A percentile compares a stretch with the other conserved stretches of the same genome.
phyloP scores from a whole-genome alignment of 495 filamentous ascomycete species.

The Trichodelitschia bisporula region DNA sequence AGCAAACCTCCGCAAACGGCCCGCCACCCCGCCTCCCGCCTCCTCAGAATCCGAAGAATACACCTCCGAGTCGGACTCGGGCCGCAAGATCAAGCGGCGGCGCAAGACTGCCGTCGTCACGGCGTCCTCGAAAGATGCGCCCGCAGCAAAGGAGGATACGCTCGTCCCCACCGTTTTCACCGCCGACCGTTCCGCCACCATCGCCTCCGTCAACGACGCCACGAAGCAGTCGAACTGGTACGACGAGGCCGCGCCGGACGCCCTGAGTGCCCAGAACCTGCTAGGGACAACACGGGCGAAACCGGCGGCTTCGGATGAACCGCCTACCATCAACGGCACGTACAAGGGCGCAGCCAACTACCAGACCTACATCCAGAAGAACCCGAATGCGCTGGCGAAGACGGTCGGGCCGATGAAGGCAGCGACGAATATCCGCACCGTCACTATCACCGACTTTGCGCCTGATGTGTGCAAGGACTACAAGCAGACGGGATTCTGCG shows the following conservation, averaged over 20 bases:
- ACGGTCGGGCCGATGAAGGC: conserved; percentile 76
- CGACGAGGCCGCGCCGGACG: conserved; percentile 32
- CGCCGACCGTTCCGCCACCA: conserved; percentile 29
- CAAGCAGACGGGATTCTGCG: conserved; percentile 69
- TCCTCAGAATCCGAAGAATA: conserved; percentile 27
- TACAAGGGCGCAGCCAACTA: conserved; percentile 57
- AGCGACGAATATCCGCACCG: conserved; percentile 70
- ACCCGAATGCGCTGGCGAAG: too few species aligned
- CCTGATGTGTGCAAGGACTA: conserved; percentile 95
- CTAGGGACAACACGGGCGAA: conserved; percentile 33
- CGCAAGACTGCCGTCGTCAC: conserved; percentile 29
- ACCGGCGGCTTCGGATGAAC: conserved; percentile 7
- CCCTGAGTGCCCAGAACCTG: conserved; percentile 31
- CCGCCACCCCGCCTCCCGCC: conserved; percentile 52
- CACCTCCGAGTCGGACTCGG: conserved; percentile 55
- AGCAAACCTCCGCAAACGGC: conserved; percentile 59
- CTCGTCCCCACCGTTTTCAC: conserved; percentile 28
- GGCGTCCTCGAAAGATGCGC: conserved; percentile 21
- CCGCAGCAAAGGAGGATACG: conserved; percentile 14
- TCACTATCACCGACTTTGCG: conserved; percentile 74
- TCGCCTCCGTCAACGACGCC: conserved; percentile 59
- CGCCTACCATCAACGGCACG: conserved; percentile 33
- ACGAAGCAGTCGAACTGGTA: conserved; percentile 86
- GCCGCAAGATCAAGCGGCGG: conserved; percentile 52
- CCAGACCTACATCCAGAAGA: conserved; percentile 52